Conservation (phyloP, 2,329 filamentous ascomycete species). For the Coniochaeta pulveracea region DNA sequence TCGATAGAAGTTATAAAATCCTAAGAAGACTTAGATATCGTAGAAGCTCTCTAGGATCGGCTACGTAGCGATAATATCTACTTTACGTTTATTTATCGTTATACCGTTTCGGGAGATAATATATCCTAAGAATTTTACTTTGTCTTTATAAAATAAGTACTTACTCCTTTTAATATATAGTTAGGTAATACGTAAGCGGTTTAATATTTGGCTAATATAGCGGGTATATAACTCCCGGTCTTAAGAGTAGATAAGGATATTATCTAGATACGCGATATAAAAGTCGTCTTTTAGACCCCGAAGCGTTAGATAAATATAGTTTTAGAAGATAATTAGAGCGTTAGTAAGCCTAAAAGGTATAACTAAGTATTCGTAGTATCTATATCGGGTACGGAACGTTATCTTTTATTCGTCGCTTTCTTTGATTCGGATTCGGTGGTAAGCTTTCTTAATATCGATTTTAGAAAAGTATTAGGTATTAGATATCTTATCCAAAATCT, state of each 20-base stretch:
- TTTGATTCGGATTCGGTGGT: slow-evolving; percentile 12
- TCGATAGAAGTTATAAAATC: slow-evolving; percentile 11
- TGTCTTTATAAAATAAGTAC: background rate
- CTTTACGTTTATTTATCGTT: background rate
- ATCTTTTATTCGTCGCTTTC: slow-evolving; percentile 20
- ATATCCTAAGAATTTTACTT: background rate
- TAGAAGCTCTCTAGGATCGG: background rate
- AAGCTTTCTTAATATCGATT: slow-evolving; percentile 9
- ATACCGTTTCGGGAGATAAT: background rate
- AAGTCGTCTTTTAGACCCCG: slow-evolving; percentile 4
- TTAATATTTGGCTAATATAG: background rate
- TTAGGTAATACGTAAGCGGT: background rate
- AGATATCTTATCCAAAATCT: background rate
- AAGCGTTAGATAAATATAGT: slow-evolving; percentile 8
- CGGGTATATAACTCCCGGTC: background rate
- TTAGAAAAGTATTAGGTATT: slow-evolving; percentile 4
- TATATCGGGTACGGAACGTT: slow-evolving; percentile 14
- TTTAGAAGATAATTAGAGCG: slow-evolving; percentile 5
- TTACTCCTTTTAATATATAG: background rate
- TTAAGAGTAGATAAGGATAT: slow-evolving; percentile 6
- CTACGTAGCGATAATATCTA: background rate
- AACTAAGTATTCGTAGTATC: slow-evolving; percentile 17
- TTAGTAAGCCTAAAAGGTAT: slow-evolving; percentile 18
- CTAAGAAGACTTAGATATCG: slow-evolving; percentile 10
- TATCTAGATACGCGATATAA: slow-evolving; percentile 7